Evolutionary conservation across 768 basidiomycete genomes (phyloP).

Genomic region (Ramaria rubella): DNA sequence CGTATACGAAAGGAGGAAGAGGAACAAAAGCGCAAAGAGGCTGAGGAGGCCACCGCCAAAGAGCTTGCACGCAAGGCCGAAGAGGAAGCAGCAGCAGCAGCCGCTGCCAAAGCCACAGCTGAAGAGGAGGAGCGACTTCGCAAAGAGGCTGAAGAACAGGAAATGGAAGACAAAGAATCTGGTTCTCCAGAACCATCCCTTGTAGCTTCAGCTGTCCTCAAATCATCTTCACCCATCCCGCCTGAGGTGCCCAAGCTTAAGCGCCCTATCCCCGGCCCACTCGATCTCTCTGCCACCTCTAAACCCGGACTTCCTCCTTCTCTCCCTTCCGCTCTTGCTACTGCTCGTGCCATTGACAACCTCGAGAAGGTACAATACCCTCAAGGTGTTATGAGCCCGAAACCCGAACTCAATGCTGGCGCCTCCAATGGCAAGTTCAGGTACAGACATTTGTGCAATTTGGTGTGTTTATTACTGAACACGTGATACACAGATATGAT

Average conservation of each 20-base stretch:
- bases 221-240: slow-evolving; percentile 23
- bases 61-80: slow-evolving; percentile 26
- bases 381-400: slow-evolving; percentile 74
- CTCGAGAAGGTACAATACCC: slow-evolving; percentile 75
- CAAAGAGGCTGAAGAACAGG: slow-evolving; percentile 41
- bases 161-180: slow-evolving; percentile 38
- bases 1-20: slow-evolving; percentile 25
- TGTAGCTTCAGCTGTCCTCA: slow-evolving; percentile 53
- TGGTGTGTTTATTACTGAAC: not conserved
- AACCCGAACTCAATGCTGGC: slow-evolving; percentile 74
- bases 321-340: slow-evolving; percentile 63
- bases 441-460: slow-evolving; percentile 31
- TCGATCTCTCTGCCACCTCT: slow-evolving; percentile 58
- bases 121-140: slow-evolving; percentile 19
- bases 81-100: slow-evolving; percentile 29
- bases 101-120: slow-evolving; percentile 16
- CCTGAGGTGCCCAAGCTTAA: slow-evolving; percentile 24
- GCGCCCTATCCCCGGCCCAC: slow-evolving; percentile 59
- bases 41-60: slow-evolving; percentile 33
- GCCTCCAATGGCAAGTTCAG: slow-evolving; percentile 86
- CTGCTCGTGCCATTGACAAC: slow-evolving; percentile 82
- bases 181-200: slow-evolving; percentile 22
- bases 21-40: slow-evolving; percentile 27
- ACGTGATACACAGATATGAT: slow-evolving; percentile 61
- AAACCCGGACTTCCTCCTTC: slow-evolving; percentile 35